Conservation (phyloP, 1,284 basidiomycete species). For the Coriolopsis trogii region DNA sequence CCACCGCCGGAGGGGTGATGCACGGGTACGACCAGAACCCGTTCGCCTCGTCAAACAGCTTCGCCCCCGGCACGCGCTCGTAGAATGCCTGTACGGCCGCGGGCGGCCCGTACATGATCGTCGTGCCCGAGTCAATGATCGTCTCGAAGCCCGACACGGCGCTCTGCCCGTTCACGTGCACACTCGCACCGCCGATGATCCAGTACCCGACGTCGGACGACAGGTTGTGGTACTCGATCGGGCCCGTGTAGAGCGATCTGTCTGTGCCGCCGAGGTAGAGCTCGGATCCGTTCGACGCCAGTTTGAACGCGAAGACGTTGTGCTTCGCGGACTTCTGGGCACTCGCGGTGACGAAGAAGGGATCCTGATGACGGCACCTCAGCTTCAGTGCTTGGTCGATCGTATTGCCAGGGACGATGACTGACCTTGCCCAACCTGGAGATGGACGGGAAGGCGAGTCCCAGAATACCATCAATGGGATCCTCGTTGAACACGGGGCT, state of each 20-base stretch:
- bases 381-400: slow-evolving; percentile 48
- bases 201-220: slow-evolving; percentile 34
- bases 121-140: slow-evolving; percentile 46
- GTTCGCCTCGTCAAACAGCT: slow-evolving; percentile 20
- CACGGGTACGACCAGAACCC: slow-evolving; percentile 46
- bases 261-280: slow-evolving; percentile 49
- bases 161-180: slow-evolving; percentile 32
- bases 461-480: slow-evolving; percentile 31
- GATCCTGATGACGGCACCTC: slow-evolving; percentile 1
- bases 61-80: slow-evolving; percentile 43
- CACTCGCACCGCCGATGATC: slow-evolving; percentile 40
- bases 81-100: slow-evolving; percentile 47
- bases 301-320: slow-evolving; percentile 51
- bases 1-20: slow-evolving; percentile 35
- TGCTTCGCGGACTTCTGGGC: slow-evolving; percentile 36
- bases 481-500: slow-evolving; percentile 18
- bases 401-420: slow-evolving; percentile 8
- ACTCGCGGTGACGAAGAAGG: slow-evolving; percentile 48
- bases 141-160: slow-evolving; percentile 30
- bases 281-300: slow-evolving; percentile 46
- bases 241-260: slow-evolving; percentile 9
- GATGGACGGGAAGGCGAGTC: slow-evolving; percentile 30
- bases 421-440: slow-evolving; percentile 25
- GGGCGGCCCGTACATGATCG: slow-evolving; percentile 51
- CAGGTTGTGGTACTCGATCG: slow-evolving; percentile 17